These are phyloP conservation scores for Thalassiosira livingstoniorum DNA, from an alignment of 352 stramenopile genomes.

Conservation along the genomic window DNA sequence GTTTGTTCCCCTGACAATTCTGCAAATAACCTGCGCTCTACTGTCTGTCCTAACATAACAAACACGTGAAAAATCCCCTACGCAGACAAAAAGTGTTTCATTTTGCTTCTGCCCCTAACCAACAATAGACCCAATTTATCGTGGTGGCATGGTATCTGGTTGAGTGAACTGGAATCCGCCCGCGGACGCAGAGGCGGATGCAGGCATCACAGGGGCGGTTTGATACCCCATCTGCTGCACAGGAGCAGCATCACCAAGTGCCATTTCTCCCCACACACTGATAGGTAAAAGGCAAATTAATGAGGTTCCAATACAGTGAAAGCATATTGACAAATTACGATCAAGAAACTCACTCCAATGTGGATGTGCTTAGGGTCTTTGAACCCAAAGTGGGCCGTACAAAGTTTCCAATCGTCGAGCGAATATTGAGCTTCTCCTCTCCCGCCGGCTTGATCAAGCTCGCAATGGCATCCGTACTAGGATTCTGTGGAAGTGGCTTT, in stretches of 20 bases:
- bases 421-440: slow-evolving; percentile 55
- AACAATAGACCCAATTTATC: too few relatives aligned
- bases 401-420: slow-evolving; percentile 12
- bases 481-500: slow-evolving; percentile 42
- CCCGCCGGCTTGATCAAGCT: slow-evolving; percentile 44
- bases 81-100: too few relatives aligned
- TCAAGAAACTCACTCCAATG: too few relatives aligned
- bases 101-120: too few relatives aligned
- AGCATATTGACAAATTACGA: too few relatives aligned
- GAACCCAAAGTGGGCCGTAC: slow-evolving; percentile 20
- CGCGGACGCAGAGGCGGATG: slow-evolving; percentile 10
- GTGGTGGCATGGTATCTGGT: slow-evolving; percentile 84
- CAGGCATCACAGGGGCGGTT: slow-evolving; percentile 17
- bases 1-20: too few relatives aligned
- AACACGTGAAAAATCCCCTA: too few relatives aligned
- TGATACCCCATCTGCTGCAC: slow-evolving; percentile 37
- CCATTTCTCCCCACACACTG: slow-evolving; percentile 84
- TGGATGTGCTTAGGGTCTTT: slow-evolving; percentile 43
- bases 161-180: slow-evolving; percentile 83
- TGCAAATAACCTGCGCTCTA: too few relatives aligned
- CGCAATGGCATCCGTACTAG: slow-evolving; percentile 67
- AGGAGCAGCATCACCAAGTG: slow-evolving; percentile 68
- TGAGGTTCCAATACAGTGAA: too few relatives aligned
- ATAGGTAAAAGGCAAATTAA: background rate
- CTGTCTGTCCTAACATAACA: too few relatives aligned